Evolutionary conservation across 305 asterid genomes (phyloP), one percentile per base, ranked within the genome.

Genomic region (Fraxinus latifolia): DNA sequence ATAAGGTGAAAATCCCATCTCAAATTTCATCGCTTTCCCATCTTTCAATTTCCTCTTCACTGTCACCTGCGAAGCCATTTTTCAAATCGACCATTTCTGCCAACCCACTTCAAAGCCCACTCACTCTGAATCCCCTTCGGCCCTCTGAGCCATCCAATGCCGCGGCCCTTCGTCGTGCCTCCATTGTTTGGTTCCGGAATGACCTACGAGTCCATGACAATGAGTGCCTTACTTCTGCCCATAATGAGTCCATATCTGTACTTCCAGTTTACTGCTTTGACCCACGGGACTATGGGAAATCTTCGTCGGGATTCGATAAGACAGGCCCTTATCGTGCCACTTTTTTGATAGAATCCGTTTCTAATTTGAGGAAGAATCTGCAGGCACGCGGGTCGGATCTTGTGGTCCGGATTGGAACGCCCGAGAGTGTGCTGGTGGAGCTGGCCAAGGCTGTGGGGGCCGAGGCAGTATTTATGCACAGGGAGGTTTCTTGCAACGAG

Each of bases 131-230:
- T 90, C 99, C 98, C 0, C 87, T 82, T 80, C 97, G 95, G 83
- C 98, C 98, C 6, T 81, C 95, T 17, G 91, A 96, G 76, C 99
- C 98, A 8, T 91, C 97, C 11, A 84, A 83, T 53, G 91, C 87
- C 80, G 94, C 93, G 75, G 91, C 90, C 53, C 77, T 90, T 77
- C 97, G 96, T 65, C 90, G 94, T 50, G 88, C 97, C 19, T 89
- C 97, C 25, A 90, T 96, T 73, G 97, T 94, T 0, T 96, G 99
- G 99, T 91, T 96, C 91, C 97, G 98, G 14, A 96, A 96, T 88
- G 99, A 96, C 87, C 97, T 96, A 71, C 98, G 99, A 32, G 87
- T 93, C 81, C 93, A 92, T 78, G 99, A 96, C 85, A 96, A 96
- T 70, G 99, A 94, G 78, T 90, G 94, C 79, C 96, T 96, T 67